Evolutionary conservation across 2,329 filamentous ascomycete genomes (phyloP), one percentile per base, ranked within the genome.

Genomic region (Apiospora rasikravindrae): DNA sequence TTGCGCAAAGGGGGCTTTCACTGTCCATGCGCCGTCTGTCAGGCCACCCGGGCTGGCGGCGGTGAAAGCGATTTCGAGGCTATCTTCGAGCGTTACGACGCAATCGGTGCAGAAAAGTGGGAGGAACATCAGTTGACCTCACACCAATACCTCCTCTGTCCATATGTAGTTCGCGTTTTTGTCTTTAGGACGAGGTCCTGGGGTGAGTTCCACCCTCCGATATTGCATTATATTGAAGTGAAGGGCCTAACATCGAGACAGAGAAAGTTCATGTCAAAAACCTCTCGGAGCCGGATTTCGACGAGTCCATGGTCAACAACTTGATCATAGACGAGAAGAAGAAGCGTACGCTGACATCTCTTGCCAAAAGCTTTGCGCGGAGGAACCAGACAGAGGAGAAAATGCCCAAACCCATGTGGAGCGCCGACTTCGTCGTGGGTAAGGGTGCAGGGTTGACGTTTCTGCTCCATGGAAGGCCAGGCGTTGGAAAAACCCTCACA

Each of bases 401-500:
- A 0, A 68, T 68, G 11, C 2, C 13, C 0, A 26, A 29, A 2
- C 40, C 40, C 2, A 33, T 47, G 40, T 70, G 71, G 71, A 51
- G 49, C 6, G 57, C 40, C 71, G 85, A 87, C 73, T 85, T 87
- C 70, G 81, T 87, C 75, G 83, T 83, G 78, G 86, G 86, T 77
- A 88, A 88, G 77, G 86, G 86, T 45, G 83, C 86, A 70, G 85
- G 85, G 6, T 82, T 84, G 61, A 86, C 87, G 75, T 86, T 87
- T 78, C 80, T 88, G 19, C 83, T 88, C 0, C 86, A 88, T 73
- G 86, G 87, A 22, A 83, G 83, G 11, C 87, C 87, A 1, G 88
- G 87, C n/a, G 86, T 88, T 0, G 88, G 77, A 69, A 73, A 75
- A 73, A 72, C 69, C 2, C 42, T 51, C 19, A 72, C 64, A 29